Percentiles rank a stretch among this genome's conserved stretches.
phyloP scores from a whole-genome alignment of 805 yeast genomes.

The Cephaloascus albidus region DNA sequence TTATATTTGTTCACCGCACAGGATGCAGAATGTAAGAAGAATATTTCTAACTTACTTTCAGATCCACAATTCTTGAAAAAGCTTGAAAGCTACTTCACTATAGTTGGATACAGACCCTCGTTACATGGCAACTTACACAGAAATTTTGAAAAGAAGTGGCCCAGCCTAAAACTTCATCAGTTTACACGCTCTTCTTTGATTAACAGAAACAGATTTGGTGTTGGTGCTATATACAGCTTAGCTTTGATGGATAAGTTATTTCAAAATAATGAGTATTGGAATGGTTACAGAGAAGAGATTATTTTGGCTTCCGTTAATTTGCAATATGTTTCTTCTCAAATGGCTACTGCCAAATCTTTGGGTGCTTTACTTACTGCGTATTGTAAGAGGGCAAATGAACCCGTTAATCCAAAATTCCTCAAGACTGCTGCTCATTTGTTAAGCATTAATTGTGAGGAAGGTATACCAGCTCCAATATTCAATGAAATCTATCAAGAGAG shows the following conservation, averaged over 20 bases:
- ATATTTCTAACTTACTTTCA: constrained; percentile 32
- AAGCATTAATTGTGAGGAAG: constrained; percentile 39
- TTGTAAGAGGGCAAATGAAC: constrained; percentile 30
- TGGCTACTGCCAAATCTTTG: constrained; percentile 63
- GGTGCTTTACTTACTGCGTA: constrained; percentile 69
- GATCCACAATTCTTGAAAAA: constrained; percentile 22
- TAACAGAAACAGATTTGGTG: constrained; percentile 40
- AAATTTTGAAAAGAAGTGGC: constrained; percentile 41
- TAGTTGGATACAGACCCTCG: constrained; percentile 35
- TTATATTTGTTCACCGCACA: constrained; percentile 55
- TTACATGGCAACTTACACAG: constrained; percentile 35
- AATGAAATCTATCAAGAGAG: constrained; percentile 49
- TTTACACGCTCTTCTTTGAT: constrained; percentile 41
- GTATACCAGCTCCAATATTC: constrained; percentile 37
- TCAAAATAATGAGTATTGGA: constrained; percentile 23
- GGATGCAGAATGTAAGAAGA: constrained; percentile 25
- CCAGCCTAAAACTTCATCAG: constrained; percentile 33
- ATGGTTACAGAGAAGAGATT: constrained; percentile 38
- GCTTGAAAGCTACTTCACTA: constrained; percentile 21
- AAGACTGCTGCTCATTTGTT: constrained; percentile 41
- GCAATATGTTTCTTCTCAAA: constrained; percentile 58
- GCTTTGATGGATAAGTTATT: constrained; percentile 55
- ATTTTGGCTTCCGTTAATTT: constrained; percentile 50
- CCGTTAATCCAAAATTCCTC: constrained; percentile 21
- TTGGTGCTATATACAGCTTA: constrained; percentile 47